These are phyloP conservation scores for Chenopodium quinoa DNA, from an alignment of 148 eudicot species.

Conservation along the genomic window DNA sequence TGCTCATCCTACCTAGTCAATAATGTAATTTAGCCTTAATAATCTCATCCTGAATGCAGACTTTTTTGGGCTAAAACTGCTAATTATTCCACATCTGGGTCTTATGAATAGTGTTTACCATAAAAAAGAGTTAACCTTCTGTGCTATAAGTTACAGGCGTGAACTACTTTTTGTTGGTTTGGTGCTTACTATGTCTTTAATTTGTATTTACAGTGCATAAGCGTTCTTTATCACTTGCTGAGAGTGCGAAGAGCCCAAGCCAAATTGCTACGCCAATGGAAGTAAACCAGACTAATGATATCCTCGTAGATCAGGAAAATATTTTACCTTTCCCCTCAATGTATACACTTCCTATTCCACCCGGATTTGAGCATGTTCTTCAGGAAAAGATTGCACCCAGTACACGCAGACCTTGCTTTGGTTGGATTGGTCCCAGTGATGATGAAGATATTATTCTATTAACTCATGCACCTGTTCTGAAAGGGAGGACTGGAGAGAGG, in stretches of 20 bases:
- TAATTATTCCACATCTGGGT: neutral
- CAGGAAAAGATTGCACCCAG: neutral
- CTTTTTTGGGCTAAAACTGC: neutral
- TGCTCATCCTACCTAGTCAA: neutral
- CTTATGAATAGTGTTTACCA: neutral
- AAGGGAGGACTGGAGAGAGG: slow-evolving; percentile 12
- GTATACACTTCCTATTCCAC: slow-evolving; percentile 5
- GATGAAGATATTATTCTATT: slow-evolving; percentile 27
- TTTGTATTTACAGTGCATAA: slow-evolving; percentile 14
- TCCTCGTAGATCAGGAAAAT: neutral
- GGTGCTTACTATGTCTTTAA: neutral
- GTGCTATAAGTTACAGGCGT: neutral
- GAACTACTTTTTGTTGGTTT: neutral
- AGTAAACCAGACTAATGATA: neutral
- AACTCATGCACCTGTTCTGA: slow-evolving; percentile 20
- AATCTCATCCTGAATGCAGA: neutral
- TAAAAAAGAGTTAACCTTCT: neutral
- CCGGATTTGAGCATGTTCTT: slow-evolving; percentile 11
- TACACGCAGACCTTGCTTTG: slow-evolving; percentile 25
- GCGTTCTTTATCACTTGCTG: slow-evolving; percentile 5
- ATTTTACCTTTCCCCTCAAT: neutral
- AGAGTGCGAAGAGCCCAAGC: neutral
- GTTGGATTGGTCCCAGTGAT: slow-evolving; percentile 25
- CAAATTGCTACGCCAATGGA: neutral
- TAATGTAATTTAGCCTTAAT: slow-evolving; percentile 3